Evolutionary conservation across 306 rosid species (phyloP), one percentile per base, ranked within the genome.

Genomic region (Vicia sativa): DNA sequence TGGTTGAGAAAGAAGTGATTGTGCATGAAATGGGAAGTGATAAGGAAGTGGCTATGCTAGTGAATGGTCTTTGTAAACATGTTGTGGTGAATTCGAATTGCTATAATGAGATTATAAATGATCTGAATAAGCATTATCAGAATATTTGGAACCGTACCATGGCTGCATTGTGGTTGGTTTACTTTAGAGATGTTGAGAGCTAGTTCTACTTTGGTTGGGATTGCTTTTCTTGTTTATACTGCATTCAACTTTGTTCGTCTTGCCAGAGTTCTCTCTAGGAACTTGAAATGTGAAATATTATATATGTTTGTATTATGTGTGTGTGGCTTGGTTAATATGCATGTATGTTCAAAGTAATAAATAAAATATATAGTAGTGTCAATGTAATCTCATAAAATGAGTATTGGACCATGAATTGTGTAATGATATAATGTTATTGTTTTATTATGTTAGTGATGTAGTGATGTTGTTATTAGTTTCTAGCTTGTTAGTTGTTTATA

Each of bases 141-240:
- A 79, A 68, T 13, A 1, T 42, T 2, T 81, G 86, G 89, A 85
- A 85, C 21, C 74, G 77, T 2, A 46, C 74, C 0, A 74, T 79
- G 79, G 95, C 90, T 0, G 77, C 82, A 0, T 35, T 83, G 29
- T 76, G 69, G 62, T 78, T 72, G 57, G 78, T 85, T 1, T 87
- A 87, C 23, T 85, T 87, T 53, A 76, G 83, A 25, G 88, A 87
- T 52, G 81, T 83, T 12, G 87, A 87, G 88, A 7, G 80, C 82
- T 3, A 85, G 86, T 53, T 80, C 90, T 21, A 87, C 95, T 11
- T 3, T 87, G 14, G 76, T 87, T 2, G 95, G 88, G 66, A 3
- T 83, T 62, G 12, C 68, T 9, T 62, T 84, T 11, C 62, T 80
- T 0, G 15, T 70, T 16, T 78, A 73, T 18, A 62, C 83, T 1